A percentile compares a stretch with the other conserved stretches of the same genome.
Evolutionary conservation across 2,329 filamentous ascomycete genomes (phyloP).

Genomic region (Arthrobotrys pseudoclavata): DNA sequence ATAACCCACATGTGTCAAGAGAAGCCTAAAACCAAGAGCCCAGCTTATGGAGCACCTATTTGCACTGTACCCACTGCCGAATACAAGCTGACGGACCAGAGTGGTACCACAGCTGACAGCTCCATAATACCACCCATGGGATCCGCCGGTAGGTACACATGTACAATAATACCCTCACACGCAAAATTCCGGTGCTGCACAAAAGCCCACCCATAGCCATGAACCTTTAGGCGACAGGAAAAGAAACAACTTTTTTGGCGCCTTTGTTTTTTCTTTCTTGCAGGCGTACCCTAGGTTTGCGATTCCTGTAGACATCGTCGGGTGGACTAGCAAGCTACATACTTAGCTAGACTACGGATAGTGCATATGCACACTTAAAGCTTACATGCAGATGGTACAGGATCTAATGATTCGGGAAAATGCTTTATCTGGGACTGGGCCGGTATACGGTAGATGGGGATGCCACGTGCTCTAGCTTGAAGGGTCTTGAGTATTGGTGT

Average conservation of each 20-base stretch:
- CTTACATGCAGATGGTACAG: constrained; percentile 26
- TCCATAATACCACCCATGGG: background rate
- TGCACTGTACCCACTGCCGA: constrained; percentile 18
- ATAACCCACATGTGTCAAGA: constrained; percentile 21
- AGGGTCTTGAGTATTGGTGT: background rate
- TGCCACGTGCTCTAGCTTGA: constrained; percentile 19
- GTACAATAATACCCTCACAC: background rate
- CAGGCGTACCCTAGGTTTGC: too few species aligned
- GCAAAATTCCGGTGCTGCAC: background rate
- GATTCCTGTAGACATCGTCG: background rate
- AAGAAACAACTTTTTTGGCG: constrained; percentile 7
- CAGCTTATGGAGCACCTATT: constrained; percentile 7
- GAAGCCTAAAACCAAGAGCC: background rate
- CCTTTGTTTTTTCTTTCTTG: background rate
- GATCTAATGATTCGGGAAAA: constrained; percentile 12
- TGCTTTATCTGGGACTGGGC: background rate
- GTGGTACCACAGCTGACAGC: constrained; percentile 31
- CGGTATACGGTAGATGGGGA: constrained; percentile 21
- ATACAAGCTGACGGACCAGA: constrained; percentile 20
- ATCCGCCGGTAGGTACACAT: constrained; percentile 8
- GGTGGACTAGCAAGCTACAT: background rate
- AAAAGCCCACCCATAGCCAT: background rate
- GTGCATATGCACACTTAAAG: constrained; percentile 36
- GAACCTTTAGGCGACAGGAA: constrained; percentile 9
- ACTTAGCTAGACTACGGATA: background rate